Evolutionary conservation across 805 yeast species (phyloP).

Genomic region (Millerozyma acaciae): DNA sequence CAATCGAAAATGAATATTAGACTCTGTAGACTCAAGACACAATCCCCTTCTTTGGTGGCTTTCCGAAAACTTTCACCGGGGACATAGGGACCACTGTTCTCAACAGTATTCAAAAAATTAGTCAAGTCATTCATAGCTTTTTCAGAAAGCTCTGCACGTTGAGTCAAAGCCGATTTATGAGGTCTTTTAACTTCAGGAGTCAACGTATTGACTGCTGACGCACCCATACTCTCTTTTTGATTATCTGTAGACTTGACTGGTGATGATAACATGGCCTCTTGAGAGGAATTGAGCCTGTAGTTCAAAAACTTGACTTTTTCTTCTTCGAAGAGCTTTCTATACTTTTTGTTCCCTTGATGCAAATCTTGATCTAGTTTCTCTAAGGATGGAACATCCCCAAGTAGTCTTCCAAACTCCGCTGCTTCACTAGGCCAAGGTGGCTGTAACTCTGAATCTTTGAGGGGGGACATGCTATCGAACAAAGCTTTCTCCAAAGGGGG

Average conservation of each 20-base stretch:
- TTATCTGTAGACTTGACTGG: too few species aligned
- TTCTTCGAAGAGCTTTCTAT: too few species aligned
- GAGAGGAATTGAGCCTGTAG: too few species aligned
- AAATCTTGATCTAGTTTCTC: too few species aligned
- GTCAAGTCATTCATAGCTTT: slow-evolving; percentile 1
- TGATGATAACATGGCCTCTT: too few species aligned
- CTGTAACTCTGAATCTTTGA: slow-evolving; percentile 10
- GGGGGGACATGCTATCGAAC: slow-evolving; percentile 7
- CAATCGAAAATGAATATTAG: slow-evolving; percentile 16
- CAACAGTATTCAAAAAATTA: neutral
- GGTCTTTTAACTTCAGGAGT: too few species aligned
- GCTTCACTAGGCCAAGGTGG: too few species aligned
- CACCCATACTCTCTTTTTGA: neutral
- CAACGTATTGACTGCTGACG: too few species aligned
- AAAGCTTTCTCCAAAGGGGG: slow-evolving; percentile 13
- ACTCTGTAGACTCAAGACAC: neutral
- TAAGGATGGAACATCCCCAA: too few species aligned
- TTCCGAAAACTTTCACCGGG: slow-evolving; percentile 1
- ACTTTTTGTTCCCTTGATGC: too few species aligned
- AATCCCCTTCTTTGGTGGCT: neutral
- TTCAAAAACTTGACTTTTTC: too few species aligned
- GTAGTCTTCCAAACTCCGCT: too few species aligned
- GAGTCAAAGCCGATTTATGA: slow-evolving; percentile 1
- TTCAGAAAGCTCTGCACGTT: neutral
- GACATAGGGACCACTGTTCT: slow-evolving; percentile 5